A percentile compares a stretch with the other conserved stretches of the same genome.
Conservation (phyloP, 257 asterid genomes). For the Salvia rosmarinus region DNA sequence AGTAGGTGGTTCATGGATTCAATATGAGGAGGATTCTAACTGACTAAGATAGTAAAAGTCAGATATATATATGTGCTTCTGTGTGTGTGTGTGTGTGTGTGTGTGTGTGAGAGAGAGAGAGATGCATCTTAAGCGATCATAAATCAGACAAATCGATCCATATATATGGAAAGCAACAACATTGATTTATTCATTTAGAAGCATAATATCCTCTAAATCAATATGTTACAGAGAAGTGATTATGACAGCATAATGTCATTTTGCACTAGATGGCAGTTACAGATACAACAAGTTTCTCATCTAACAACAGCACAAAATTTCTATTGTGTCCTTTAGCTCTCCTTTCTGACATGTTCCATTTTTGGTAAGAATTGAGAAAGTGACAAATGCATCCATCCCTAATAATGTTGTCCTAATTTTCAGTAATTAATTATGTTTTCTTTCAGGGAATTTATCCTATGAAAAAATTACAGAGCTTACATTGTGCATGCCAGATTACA, state of each 20-base stretch:
- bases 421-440: conserved; percentile 3
- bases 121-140: background rate
- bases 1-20: background rate
- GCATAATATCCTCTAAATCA: conserved; percentile 8
- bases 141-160: background rate
- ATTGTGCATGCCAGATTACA: background rate
- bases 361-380: conserved; percentile 8
- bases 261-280: conserved; percentile 25
- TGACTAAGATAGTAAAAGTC: background rate
- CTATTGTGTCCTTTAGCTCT: background rate
- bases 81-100: background rate
- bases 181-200: background rate
- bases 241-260: conserved; percentile 17
- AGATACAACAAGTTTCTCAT: conserved; percentile 26
- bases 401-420: background rate
- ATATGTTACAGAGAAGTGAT: conserved; percentile 11
- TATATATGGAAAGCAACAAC: conserved; percentile 10
- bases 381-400: conserved; percentile 19
- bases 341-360: conserved; percentile 18
- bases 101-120: background rate
- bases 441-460: background rate
- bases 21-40: conserved; percentile 11
- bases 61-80: background rate
- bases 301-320: conserved; percentile 1
- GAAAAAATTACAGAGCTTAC: background rate